Percentiles rank a stretch among this genome's conserved stretches.
phyloP scores from a whole-genome alignment of 148 eudicot species.

The Fagopyrum esculentum region DNA sequence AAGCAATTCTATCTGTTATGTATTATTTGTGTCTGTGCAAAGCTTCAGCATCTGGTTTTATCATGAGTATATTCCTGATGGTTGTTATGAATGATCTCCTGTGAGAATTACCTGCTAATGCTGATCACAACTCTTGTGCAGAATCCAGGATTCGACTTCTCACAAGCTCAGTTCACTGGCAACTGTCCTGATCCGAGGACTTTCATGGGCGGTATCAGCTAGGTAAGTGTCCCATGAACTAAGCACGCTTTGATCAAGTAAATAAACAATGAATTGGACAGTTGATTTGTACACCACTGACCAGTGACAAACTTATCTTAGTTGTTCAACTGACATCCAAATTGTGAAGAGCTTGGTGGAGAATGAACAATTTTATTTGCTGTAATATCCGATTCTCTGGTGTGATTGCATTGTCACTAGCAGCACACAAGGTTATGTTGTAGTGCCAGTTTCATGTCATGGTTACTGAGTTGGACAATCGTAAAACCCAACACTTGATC shows the following conservation, averaged over 20 bases:
- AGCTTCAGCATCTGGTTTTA: background rate
- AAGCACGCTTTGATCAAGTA: background rate
- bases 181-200: slow-evolving; percentile 94
- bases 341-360: background rate
- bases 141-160: slow-evolving; percentile 98
- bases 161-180: slow-evolving; percentile 88
- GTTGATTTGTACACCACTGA: background rate
- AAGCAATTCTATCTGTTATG: background rate
- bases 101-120: background rate
- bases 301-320: too few relatives aligned
- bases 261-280: background rate
- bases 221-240: slow-evolving; percentile 5
- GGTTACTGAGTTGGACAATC: too few relatives aligned
- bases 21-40: background rate
- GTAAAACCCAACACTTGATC: too few relatives aligned
- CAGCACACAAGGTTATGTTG: background rate
- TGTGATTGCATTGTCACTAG: background rate
- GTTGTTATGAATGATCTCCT: background rate
- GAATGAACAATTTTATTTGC: background rate
- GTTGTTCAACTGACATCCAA: background rate
- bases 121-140: slow-evolving; percentile 22
- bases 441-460: background rate
- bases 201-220: slow-evolving; percentile 89
- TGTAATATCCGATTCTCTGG: background rate
- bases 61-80: background rate